phyloP scores from a whole-genome alignment of 768 basidiomycete genomes.

The Suillus luteus region DNA sequence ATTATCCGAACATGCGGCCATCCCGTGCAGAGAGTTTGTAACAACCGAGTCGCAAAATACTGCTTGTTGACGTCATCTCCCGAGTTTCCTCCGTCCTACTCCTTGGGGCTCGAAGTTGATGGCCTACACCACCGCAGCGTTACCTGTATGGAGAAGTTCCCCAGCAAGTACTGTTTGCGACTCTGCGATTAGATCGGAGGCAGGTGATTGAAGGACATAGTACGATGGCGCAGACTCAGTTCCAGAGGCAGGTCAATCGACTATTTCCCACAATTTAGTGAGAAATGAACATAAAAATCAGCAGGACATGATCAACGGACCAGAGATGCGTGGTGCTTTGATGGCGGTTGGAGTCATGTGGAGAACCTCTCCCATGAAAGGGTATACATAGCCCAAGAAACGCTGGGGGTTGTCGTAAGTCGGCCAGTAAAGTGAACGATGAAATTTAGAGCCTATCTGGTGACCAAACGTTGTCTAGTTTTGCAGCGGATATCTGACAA shows the following conservation, averaged over 20 bases:
- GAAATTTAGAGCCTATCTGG: not conserved
- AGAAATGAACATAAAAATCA: constrained; percentile 3
- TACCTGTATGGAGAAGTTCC: not conserved
- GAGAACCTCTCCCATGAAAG: not conserved
- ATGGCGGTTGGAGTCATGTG: not conserved
- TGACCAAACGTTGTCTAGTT: not conserved
- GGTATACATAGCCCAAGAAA: not conserved
- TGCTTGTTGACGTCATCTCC: not conserved
- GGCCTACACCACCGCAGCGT: not conserved
- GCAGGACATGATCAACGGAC: not conserved
- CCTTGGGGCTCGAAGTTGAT: not conserved
- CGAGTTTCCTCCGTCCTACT: not conserved
- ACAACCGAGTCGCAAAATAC: not conserved
- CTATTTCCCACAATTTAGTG: not conserved
- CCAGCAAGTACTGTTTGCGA: not conserved
- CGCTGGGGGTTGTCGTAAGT: not conserved
- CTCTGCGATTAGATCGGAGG: not conserved
- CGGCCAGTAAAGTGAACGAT: constrained; percentile 1
- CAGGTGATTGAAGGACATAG: not conserved
- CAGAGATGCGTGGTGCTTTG: not conserved
- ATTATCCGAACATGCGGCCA: not conserved
- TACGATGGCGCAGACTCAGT: not conserved
- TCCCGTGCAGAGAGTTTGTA: not conserved
- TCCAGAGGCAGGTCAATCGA: not conserved
- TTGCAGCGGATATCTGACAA: not conserved